Percentiles rank a stretch among this genome's conserved stretches.
Evolutionary conservation across 371 early-diverging fungal species (phyloP).

Genomic region (Syncephalastrum sp.): DNA sequence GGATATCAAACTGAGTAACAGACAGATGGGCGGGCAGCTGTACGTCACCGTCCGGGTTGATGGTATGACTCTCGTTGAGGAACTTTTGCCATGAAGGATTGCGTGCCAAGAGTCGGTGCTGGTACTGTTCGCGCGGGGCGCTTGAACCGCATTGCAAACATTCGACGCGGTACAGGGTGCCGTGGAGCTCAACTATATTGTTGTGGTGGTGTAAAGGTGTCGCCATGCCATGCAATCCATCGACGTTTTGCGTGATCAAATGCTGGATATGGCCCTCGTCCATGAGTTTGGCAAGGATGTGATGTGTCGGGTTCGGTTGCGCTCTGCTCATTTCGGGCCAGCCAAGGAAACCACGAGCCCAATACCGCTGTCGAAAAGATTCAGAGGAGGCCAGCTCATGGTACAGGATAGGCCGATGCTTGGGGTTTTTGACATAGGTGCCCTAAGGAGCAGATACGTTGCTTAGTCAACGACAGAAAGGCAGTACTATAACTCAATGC

Average conservation of each 20-base stretch:
- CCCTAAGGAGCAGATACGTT: conserved; percentile 34
- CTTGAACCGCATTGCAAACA: conserved; percentile 70
- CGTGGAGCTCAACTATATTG: conserved; percentile 79
- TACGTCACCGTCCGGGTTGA: conserved; percentile 90
- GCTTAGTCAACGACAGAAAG: neutral
- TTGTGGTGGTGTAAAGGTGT: conserved; percentile 28
- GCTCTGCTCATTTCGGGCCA: conserved; percentile 69
- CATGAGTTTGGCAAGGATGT: conserved; percentile 56
- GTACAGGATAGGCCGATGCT: conserved; percentile 79
- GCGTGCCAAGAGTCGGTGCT: conserved; percentile 57
- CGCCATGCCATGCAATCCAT: conserved; percentile 71
- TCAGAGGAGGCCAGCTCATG: conserved; percentile 69
- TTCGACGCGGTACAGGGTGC: conserved; percentile 70
- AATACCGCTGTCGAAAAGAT: conserved; percentile 77
- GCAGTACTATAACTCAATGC: neutral
- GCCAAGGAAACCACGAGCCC: conserved; percentile 90
- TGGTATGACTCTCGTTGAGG: conserved; percentile 37
- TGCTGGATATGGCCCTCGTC: conserved; percentile 34
- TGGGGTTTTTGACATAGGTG: conserved; percentile 76
- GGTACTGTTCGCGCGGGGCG: conserved; percentile 60
- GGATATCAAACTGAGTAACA: conserved; percentile 71
- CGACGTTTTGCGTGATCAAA: conserved; percentile 93
- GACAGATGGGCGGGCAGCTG: conserved; percentile 59
- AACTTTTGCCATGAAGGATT: conserved; percentile 71
- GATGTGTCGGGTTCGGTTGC: conserved; percentile 74